A percentile compares a stretch with the other conserved stretches of the same genome.
phyloP scores from a whole-genome alignment of 345 rosid species.

The Aethionema arabicum region DNA sequence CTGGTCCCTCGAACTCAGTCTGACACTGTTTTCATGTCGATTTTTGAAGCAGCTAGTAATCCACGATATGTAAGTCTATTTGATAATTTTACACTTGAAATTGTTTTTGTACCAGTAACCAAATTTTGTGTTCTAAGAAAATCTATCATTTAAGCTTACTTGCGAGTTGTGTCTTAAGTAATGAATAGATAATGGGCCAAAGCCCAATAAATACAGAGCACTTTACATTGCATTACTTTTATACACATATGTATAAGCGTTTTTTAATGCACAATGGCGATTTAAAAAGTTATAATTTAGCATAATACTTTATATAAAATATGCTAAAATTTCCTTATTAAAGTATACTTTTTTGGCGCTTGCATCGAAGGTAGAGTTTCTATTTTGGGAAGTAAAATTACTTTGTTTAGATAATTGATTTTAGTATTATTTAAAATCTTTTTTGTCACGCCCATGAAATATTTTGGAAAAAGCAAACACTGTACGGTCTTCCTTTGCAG shows the following conservation, averaged over 20 bases:
- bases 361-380: constrained; percentile 2
- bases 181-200: too few species aligned
- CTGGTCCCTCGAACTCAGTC: constrained; percentile 45
- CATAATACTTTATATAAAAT: constrained; percentile 6
- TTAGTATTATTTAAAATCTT: neutral
- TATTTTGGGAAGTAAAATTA: neutral
- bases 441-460: constrained; percentile 22
- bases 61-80: constrained; percentile 4
- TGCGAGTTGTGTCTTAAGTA: too few species aligned
- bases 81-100: neutral
- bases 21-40: constrained; percentile 15
- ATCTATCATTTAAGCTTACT: too few species aligned
- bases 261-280: too few species aligned
- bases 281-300: constrained; percentile 3
- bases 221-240: too few species aligned
- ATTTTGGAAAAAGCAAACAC: constrained; percentile 22
- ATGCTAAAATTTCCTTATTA: neutral
- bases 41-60: neutral
- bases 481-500: constrained; percentile 33
- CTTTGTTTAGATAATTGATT: neutral
- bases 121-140: too few species aligned
- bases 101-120: too few species aligned
- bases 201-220: too few species aligned
- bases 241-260: too few species aligned
- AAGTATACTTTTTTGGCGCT: neutral